Conservation (phyloP, 2,329 filamentous ascomycete species). For the Aureobasidium lini region DNA sequence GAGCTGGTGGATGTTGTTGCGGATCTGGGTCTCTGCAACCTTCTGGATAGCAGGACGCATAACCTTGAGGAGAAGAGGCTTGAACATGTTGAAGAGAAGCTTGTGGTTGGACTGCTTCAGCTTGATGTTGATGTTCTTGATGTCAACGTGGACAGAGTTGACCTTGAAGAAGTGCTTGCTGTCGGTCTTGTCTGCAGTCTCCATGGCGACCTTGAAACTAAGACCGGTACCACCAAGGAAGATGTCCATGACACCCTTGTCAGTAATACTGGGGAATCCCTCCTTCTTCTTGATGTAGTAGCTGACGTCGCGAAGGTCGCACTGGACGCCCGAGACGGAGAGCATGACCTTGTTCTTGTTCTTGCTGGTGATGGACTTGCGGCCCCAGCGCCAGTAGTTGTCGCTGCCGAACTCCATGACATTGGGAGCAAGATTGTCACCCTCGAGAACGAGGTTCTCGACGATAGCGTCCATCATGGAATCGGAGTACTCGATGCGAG, state of each 20-base stretch:
- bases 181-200: slow-evolving; percentile 69
- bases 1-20: slow-evolving; percentile 67
- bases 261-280: slow-evolving; percentile 81
- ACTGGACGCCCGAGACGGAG: slow-evolving; percentile 81
- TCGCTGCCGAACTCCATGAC: slow-evolving; percentile 80
- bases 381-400: slow-evolving; percentile 92
- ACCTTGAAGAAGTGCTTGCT: slow-evolving; percentile 87
- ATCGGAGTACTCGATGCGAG: slow-evolving; percentile 88
- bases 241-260: slow-evolving; percentile 83
- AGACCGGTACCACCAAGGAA: slow-evolving; percentile 81
- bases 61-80: slow-evolving; percentile 76
- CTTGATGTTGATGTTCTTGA: slow-evolving; percentile 79
- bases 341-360: slow-evolving; percentile 80
- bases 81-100: slow-evolving; percentile 76
- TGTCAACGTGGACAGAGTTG: slow-evolving; percentile 75
- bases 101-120: slow-evolving; percentile 94
- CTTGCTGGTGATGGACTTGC: slow-evolving; percentile 76
- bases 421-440: slow-evolving; percentile 94
- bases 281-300: slow-evolving; percentile 95
- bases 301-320: slow-evolving; percentile 79
- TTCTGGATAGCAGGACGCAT: slow-evolving; percentile 80
- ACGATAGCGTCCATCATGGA: slow-evolving; percentile 76
- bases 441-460: slow-evolving; percentile 92
- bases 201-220: slow-evolving; percentile 84
- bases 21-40: slow-evolving; percentile 81